Conservation (phyloP, 441 rosid species). For the Macaranga tanarius region DNA sequence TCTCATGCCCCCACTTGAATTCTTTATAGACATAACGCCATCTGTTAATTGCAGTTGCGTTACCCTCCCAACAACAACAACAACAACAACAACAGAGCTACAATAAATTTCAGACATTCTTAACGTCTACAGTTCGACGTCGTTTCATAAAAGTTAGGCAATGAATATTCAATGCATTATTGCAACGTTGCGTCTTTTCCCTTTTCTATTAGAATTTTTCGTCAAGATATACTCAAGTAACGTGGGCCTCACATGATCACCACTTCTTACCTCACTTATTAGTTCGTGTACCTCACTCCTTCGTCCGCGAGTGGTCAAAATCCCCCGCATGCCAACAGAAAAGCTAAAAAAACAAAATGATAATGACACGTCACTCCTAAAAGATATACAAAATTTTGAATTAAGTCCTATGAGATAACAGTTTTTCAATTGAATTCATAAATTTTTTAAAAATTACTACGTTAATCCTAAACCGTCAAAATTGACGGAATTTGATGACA, state of each 20-base stretch:
- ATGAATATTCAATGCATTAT: conserved; percentile 6
- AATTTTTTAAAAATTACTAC: too few species aligned
- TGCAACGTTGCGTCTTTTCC: conserved; percentile 13
- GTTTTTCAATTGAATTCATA: too few species aligned
- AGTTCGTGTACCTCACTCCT: conserved; percentile 10
- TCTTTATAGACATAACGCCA: too few species aligned
- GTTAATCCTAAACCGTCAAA: too few species aligned
- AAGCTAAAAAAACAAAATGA: background rate
- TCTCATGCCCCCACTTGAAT: too few species aligned
- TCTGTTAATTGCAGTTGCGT: background rate
- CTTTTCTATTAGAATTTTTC: background rate
- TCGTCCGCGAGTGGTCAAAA: conserved; percentile 17
- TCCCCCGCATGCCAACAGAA: background rate
- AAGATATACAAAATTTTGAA: too few species aligned
- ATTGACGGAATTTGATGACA: too few species aligned
- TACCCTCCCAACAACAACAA: background rate
- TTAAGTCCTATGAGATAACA: too few species aligned
- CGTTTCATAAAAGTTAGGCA: background rate
- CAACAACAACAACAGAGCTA: too few species aligned
- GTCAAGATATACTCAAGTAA: background rate
- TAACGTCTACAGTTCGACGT: background rate
- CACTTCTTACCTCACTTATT: background rate
- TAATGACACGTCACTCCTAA: too few species aligned
- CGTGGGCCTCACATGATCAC: conserved; percentile 5
- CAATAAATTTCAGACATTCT: background rate